Base-by-base conservation (phyloP, 1,284 basidiomycete species). In the Malassezia obtusa region DNA sequence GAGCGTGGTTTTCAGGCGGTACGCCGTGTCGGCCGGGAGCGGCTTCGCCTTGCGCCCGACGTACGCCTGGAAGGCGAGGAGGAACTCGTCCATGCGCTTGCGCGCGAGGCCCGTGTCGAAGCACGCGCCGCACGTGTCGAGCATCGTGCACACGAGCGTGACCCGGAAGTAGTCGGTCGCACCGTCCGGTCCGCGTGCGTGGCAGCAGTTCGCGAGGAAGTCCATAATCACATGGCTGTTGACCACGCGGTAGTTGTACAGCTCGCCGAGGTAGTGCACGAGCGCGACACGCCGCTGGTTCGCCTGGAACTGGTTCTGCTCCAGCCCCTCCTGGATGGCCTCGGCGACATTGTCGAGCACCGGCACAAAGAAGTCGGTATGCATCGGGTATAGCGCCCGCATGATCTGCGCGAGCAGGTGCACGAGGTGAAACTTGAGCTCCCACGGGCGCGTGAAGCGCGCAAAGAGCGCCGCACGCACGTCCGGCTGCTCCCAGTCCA, bases 41-140 rank as follows among this genome's bases (percentile, higher is more conserved):
- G 84, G 67, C 57, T 67, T 78, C 21, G 84, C 79, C 76, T 99
- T 99, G 78, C 86, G 88, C 12, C 22, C 30, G 3, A 54, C 12
- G 21, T 54, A 54, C 32, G 31, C 32, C n/a, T 35, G 40, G 35
- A 49, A 49, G 5, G 28, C 47, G 5, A 35, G 38, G 33, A 44
- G 19, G 30, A 54, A 30, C 17, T 49, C 39, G 38, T 49, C 46
- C 45, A 54, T 25, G 32, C 40, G 39, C 36, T 39, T 35, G 32
- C 39, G 39, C 7, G 30, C 17, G 22, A n/a, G 39, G 30, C 12
- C 28, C 24, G 19, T 85, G 83, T 94, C 90, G 75, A 98, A 96
- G 76, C 91, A 96, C 79, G 89, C 86, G n/a, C 91, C 94, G 73
- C 90, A 94, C 0, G 90, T 89, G 71, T 96, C 91, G 21, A 99